Evolutionary conservation across 108 stramenopile genomes (phyloP), one percentile per base, ranked within the genome.

Genomic region (Bacterosira constricta): DNA sequence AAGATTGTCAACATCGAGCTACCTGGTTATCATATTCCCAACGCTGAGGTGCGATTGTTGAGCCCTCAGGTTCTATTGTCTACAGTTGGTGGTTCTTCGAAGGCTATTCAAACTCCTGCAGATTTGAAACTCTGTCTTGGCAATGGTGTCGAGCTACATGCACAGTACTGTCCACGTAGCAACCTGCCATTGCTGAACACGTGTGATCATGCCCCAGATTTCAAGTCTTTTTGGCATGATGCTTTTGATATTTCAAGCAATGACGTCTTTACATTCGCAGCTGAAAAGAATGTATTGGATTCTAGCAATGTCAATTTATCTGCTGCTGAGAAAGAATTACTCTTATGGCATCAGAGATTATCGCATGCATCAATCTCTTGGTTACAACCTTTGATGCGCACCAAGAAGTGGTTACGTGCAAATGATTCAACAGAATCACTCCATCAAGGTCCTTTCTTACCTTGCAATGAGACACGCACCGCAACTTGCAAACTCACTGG

Each of bases 251-350:
- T 60, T 47, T 18, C 46, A 47, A 23, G 18, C 26, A 11, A 58
- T 27, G 38, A 38, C 11, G 34, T 31, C 9, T 41, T 29, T 10
- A 25, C 59, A 7, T 21, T 5, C 21, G 46, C 45, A 44, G 36
- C 44, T 25, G 23, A 27, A 3, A 13, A 29, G 21, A 8, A 11
- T 34, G 42, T 42, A 17, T 4, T 49, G 2, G 11, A 6, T 17
- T 39, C 36, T 54, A 59, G 21, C 9, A 89, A 89, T 62, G 37
- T 11, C 0, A 90, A 90, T 53, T 39, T 90, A 2, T 57, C 69
- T 0, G 29, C 56, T 0, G 73, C 70, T 11, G 70, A 88, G 41
- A 83, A 82, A 39, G 67, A 69, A 57, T 20, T 69, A 12, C 31
- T 69, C 17, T 27, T 41, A 0, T 69, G 67, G 67, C 42, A 69